Base-by-base conservation (phyloP, 2,329 filamentous ascomycete species). In the Fusarium palustre region DNA sequence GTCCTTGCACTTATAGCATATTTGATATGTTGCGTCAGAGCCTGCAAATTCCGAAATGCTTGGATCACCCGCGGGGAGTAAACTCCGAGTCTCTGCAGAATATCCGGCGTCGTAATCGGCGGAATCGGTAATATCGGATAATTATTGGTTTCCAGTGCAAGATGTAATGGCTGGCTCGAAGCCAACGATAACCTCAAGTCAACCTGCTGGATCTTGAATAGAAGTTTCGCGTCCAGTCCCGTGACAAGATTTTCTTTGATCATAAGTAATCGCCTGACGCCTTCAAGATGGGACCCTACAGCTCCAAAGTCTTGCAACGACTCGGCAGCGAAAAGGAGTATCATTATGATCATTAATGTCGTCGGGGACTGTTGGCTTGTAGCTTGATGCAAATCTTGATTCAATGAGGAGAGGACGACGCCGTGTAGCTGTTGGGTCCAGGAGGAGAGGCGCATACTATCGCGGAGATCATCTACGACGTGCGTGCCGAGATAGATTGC, bases 201-300 rank as follows among this genome's bases (percentile, higher is more conserved):
- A 6, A 62, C 18, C 24, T 62, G 59, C 9, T 62, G 59, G 4
- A 62, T 55, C 30, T 62, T 62, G 1, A 55, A 62, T 0, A 62
- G 3, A 3, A 62, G 24, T 15, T 62, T 61, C 3, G 39, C 36
- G 7, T 62, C 59, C 16, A 41, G 6, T 2, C 24, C 18, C 10
- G 31, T 28, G 0, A 25, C 24, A 9, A 16, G 0, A 9, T 38
- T 36, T 10, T 41, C 24, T 4, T 2, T 36, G 2, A 22, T 47
- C 34, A 24, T 16, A 28, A 55, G 8, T 1, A 62, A 15, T 1
- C 10, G 36, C 12, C 18, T 18, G 0, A 62, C 3, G 1, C 59
- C 59, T 2, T 42, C 28, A 0, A 62, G 24, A 1, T 62, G 59
- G 0, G 5, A 22, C 2, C 16, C 5, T 2, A 62, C 11, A 9